phyloP scores from a whole-genome alignment of 176 grass and related monocot genomes.

The Musa beccarii region DNA sequence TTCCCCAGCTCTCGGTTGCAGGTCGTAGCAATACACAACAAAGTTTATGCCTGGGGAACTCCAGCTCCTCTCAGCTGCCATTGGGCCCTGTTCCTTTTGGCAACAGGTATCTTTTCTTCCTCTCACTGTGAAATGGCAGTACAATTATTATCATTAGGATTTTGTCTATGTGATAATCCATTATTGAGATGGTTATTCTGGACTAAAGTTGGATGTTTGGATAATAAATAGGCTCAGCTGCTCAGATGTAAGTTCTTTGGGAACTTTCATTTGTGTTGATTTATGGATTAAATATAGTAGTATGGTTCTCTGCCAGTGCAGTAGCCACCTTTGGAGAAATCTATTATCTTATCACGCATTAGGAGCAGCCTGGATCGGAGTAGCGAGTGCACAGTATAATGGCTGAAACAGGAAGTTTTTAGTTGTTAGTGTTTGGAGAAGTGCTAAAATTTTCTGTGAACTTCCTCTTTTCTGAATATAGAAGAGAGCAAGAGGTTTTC shows the following conservation, averaged over 20 bases:
- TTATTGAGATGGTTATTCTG: background rate
- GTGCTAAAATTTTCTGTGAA: background rate
- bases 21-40: conserved; percentile 25
- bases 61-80: conserved; percentile 50
- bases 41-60: conserved; percentile 42
- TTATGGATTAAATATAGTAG: too few relatives aligned
- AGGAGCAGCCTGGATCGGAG: background rate
- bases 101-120: conserved; percentile 30
- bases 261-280: too few relatives aligned
- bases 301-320: background rate
- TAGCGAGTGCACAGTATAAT: background rate
- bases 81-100: conserved; percentile 34
- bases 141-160: too few relatives aligned
- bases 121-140: background rate
- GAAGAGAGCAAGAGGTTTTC: background rate
- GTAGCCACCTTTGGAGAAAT: background rate
- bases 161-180: background rate
- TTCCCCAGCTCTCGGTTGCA: conserved; percentile 28
- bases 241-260: too few relatives aligned
- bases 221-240: background rate
- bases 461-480: too few relatives aligned
- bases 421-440: background rate
- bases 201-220: background rate
- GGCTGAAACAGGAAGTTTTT: background rate
- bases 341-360: background rate